Percentiles rank a stretch among this genome's conserved stretches.
These are phyloP conservation scores for Musa acuminata DNA, from an alignment of 176 grass and related monocot species.

Conservation along the genomic window DNA sequence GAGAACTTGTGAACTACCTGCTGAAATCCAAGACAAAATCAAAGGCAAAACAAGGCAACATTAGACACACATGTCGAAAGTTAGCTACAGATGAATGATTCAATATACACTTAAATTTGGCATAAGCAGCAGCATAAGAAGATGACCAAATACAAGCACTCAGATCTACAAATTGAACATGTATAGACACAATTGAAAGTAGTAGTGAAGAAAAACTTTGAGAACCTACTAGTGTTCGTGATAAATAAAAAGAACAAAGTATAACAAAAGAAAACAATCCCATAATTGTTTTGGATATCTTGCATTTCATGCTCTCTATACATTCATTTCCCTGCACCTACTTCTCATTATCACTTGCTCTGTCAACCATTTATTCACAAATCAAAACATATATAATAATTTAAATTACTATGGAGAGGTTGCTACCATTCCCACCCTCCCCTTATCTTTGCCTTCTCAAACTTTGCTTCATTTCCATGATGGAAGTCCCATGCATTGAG, in stretches of 20 bases:
- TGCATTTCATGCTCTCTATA: slow-evolving; percentile 59
- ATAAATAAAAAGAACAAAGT: slow-evolving; percentile 31
- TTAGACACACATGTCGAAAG: too few species aligned
- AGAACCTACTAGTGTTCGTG: slow-evolving; percentile 9
- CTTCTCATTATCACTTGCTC: slow-evolving; percentile 47
- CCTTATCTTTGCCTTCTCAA: slow-evolving; percentile 25
- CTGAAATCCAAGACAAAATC: too few species aligned
- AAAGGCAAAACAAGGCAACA: too few species aligned
- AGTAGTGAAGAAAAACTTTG: neutral
- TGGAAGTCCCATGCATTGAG: slow-evolving; percentile 9
- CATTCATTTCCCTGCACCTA: slow-evolving; percentile 63
- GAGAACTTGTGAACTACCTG: too few species aligned
- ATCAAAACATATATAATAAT: slow-evolving; percentile 39
- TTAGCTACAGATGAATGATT: too few species aligned
- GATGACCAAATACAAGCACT: neutral
- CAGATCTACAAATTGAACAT: neutral
- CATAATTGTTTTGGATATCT: slow-evolving; percentile 49
- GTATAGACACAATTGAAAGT: slow-evolving; percentile 2
- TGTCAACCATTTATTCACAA: slow-evolving; percentile 84
- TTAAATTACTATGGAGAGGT: slow-evolving; percentile 22
- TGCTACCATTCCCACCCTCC: slow-evolving; percentile 11
- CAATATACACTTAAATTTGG: too few species aligned
- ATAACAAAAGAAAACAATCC: slow-evolving; percentile 42
- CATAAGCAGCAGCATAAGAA: too few species aligned
- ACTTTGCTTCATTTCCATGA: slow-evolving; percentile 27